These are phyloP conservation scores for Moesziomyces globuligerus DNA, from an alignment of 1,284 basidiomycete genomes.

Conservation along the genomic window DNA sequence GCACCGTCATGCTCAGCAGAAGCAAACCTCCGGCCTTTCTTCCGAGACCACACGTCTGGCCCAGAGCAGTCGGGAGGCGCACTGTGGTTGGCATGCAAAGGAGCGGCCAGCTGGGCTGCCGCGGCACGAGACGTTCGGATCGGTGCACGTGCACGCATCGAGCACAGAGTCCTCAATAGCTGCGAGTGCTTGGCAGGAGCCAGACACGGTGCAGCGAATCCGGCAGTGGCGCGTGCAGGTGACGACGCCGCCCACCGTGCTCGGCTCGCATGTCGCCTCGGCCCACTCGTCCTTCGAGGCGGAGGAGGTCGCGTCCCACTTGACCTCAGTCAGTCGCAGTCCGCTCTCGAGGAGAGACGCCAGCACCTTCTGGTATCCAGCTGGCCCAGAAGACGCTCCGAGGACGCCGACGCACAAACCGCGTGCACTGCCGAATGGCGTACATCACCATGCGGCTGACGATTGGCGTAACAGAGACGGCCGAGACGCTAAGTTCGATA, in stretches of 20 bases:
- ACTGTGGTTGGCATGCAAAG: slow-evolving; percentile 14
- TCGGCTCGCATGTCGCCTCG: slow-evolving; percentile 13
- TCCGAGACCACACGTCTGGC: neutral
- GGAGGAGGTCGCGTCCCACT: slow-evolving; percentile 7
- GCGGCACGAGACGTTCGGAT: neutral
- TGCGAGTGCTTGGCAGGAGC: slow-evolving; percentile 8
- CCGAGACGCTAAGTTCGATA: neutral
- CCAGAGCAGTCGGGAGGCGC: slow-evolving; percentile 12
- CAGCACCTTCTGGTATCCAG: too few species aligned
- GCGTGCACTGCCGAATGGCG: neutral
- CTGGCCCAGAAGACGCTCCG: slow-evolving; percentile 6
- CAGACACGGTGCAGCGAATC: slow-evolving; percentile 19
- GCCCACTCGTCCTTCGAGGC: slow-evolving; percentile 2
- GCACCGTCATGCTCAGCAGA: neutral
- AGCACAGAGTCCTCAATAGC: neutral
- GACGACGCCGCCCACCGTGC: slow-evolving; percentile 3
- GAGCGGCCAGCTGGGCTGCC: slow-evolving; percentile 1
- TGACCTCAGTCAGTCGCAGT: slow-evolving; percentile 38
- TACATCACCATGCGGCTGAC: neutral
- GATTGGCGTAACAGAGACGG: neutral
- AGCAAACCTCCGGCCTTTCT: neutral
- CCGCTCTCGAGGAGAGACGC: slow-evolving; percentile 11
- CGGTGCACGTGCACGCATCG: neutral
- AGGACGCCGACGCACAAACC: slow-evolving; percentile 8
- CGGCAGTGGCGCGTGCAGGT: slow-evolving; percentile 30